Percentiles rank a stretch among this genome's conserved stretches.
Evolutionary conservation across 1,284 basidiomycete species (phyloP).

Genomic region (Leccinum ponderosum): DNA sequence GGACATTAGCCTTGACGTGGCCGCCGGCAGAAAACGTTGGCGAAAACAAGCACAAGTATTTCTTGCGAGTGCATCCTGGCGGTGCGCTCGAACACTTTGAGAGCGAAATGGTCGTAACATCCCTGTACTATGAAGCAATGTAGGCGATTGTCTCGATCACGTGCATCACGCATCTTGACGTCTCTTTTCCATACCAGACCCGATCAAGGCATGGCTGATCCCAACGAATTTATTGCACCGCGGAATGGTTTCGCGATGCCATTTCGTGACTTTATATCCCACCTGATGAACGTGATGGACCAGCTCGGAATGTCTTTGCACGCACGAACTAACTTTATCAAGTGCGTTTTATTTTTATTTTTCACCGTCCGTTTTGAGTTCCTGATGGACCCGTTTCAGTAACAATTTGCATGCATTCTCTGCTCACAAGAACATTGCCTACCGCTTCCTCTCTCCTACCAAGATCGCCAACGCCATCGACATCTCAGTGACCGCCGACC

Average conservation of each 20-base stretch:
- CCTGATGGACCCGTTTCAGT: constrained; percentile 38
- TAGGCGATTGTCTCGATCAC: constrained; percentile 37
- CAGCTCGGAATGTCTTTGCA: constrained; percentile 77
- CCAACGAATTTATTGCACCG: constrained; percentile 71
- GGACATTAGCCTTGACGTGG: constrained; percentile 74
- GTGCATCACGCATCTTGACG: constrained; percentile 4
- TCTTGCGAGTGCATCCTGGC: constrained; percentile 74
- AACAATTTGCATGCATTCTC: constrained; percentile 72
- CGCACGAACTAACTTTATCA: constrained; percentile 75
- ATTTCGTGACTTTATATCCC: constrained; percentile 73
- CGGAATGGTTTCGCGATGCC: constrained; percentile 81
- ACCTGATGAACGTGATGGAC: constrained; percentile 74
- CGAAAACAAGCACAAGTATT: constrained; percentile 76
- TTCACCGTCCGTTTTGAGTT: neutral
- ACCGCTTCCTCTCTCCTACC: constrained; percentile 76
- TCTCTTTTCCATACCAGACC: constrained; percentile 47
- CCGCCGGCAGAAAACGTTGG: constrained; percentile 66
- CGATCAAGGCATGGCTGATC: constrained; percentile 69
- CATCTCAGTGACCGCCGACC: constrained; percentile 74
- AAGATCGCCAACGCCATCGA: constrained; percentile 82
- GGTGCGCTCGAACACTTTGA: constrained; percentile 81
- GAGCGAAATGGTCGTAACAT: constrained; percentile 71
- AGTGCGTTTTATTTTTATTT: constrained; percentile 43
- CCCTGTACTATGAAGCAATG: constrained; percentile 78
- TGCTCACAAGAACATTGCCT: constrained; percentile 78